Conservation (phyloP, 225 moss, liverwort and hornwort genomes). For the Pseudisothecium myosuroides region DNA sequence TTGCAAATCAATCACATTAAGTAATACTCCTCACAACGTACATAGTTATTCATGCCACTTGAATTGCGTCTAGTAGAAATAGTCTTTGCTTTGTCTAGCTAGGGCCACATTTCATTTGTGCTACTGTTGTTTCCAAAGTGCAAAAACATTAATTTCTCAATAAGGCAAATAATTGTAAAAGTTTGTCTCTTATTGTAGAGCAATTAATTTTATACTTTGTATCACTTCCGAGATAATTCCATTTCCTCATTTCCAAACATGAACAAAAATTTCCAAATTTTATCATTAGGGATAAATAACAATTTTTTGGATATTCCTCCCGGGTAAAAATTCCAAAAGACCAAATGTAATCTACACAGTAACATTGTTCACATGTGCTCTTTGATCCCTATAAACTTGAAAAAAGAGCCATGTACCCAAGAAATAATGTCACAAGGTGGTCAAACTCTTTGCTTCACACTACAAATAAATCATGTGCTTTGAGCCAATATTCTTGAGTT, state of each 20-base stretch:
- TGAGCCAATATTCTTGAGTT: neutral
- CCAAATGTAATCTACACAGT: neutral
- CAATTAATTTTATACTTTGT: neutral
- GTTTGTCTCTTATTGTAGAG: accelerated
- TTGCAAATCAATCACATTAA: neutral
- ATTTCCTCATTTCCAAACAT: neutral
- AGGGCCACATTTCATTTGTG: accelerated
- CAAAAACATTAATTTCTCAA: too few relatives aligned
- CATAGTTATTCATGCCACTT: neutral
- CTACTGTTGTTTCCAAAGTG: accelerated
- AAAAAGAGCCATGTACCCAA: neutral
- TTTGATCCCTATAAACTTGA: neutral
- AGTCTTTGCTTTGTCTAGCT: neutral
- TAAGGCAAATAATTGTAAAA: neutral
- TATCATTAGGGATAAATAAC: neutral
- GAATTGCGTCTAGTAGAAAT: neutral
- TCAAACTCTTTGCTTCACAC: too few relatives aligned
- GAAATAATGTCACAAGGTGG: neutral
- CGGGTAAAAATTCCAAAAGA: accelerated
- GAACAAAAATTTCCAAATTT: neutral
- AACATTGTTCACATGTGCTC: neutral
- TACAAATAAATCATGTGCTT: neutral
- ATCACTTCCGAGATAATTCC: neutral
- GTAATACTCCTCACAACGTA: accelerated
- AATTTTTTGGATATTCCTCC: accelerated